These are phyloP conservation scores for Aegilops tauschii DNA, from an alignment of 176 grass and related monocot species.

Conservation along the genomic window DNA sequence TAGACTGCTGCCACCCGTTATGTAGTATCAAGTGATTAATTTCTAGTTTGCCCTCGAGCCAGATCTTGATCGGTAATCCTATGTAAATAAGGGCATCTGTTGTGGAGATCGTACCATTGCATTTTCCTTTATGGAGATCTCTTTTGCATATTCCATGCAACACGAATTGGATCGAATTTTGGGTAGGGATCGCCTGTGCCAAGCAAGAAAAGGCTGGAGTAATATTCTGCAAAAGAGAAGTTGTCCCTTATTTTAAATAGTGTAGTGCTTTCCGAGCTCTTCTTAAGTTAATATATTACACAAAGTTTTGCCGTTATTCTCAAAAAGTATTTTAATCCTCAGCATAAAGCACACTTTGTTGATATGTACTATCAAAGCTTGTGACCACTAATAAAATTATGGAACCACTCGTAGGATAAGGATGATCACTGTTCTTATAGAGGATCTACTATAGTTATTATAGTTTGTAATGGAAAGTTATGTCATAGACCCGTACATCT, in stretches of 20 bases:
- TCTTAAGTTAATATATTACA: background rate
- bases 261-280: background rate
- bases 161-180: background rate
- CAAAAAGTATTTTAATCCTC: background rate
- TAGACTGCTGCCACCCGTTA: background rate
- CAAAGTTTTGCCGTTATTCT: background rate
- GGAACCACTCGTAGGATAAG: background rate
- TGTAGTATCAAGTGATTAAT: background rate
- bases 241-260: background rate
- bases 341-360: background rate
- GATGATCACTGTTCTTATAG: background rate
- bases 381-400: background rate
- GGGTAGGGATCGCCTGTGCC: background rate
- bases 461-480: background rate
- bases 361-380: background rate
- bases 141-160: too few relatives aligned
- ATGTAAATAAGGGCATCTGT: background rate
- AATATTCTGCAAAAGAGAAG: background rate
- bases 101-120: too few relatives aligned
- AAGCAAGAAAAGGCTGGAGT: background rate
- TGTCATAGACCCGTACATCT: background rate
- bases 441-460: background rate
- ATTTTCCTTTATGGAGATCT: too few relatives aligned
- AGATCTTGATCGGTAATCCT: background rate
- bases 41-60: background rate